These are phyloP conservation scores for Cetraspora pellucida DNA, from an alignment of 192 early-diverging fungal species.

Conservation along the genomic window DNA sequence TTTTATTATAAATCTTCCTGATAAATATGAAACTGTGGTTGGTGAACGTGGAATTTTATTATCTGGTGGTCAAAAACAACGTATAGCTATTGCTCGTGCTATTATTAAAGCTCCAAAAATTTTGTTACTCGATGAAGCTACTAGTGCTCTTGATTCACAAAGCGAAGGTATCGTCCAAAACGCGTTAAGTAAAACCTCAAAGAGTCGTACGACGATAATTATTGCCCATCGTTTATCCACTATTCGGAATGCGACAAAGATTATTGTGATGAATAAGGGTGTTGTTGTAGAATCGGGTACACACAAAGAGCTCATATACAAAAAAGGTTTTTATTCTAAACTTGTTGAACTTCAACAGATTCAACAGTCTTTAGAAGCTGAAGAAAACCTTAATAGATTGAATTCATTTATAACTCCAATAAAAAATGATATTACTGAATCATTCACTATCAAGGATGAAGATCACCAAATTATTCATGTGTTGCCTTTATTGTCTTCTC, in stretches of 20 bases:
- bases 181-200: slow-evolving; percentile 66
- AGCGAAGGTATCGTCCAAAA: slow-evolving; percentile 74
- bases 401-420: slow-evolving; percentile 21
- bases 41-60: slow-evolving; percentile 82
- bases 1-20: slow-evolving; percentile 72
- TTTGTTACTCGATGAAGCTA: too few relatives aligned
- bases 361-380: too few relatives aligned
- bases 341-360: slow-evolving; percentile 65
- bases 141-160: slow-evolving; percentile 82
- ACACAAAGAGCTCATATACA: slow-evolving; percentile 66
- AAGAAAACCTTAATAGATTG: too few relatives aligned
- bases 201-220: slow-evolving; percentile 78
- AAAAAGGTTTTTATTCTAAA: slow-evolving; percentile 52
- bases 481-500: neutral
- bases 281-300: slow-evolving; percentile 66
- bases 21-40: slow-evolving; percentile 85
- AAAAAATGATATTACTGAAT: too few relatives aligned
- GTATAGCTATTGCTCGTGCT: slow-evolving; percentile 93
- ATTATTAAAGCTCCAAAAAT: slow-evolving; percentile 86
- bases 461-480: slow-evolving; percentile 34
- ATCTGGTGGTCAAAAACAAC: slow-evolving; percentile 95
- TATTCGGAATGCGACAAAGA: slow-evolving; percentile 74
- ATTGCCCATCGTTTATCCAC: slow-evolving; percentile 86
- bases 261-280: slow-evolving; percentile 75
- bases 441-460: neutral